Evolutionary conservation across 257 asterid genomes (phyloP), one percentile per base, ranked within the genome.

Genomic region (Forsythia viridissima): DNA sequence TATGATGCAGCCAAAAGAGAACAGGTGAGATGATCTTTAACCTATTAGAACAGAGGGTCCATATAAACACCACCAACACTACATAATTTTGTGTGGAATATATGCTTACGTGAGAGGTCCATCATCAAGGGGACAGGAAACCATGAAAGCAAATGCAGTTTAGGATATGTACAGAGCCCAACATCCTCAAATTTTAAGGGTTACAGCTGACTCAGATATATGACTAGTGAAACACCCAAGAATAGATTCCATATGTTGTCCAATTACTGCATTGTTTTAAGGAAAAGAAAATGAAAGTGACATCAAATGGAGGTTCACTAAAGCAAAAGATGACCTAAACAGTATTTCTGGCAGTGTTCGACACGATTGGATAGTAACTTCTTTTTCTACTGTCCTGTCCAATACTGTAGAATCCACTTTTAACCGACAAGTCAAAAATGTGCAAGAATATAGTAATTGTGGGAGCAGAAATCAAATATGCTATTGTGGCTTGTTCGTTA

Each of bases 281-380:
- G 59, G 37, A 39, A 80, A 80, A 68, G 79, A 74, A 51, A 55
- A 61, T 69, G 71, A 80, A 74, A 79, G 79, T 46, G 75, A 66
- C 75, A 73, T 67, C 5, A 67, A 13, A 72, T 20, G 65, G n/a
- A 30, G 40, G 70, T 63, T 24, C 70, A 30, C 36, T 6, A 59
- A 59, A 30, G 39, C 70, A 63, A 63, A 63, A 10, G 37, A 59
- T 3, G 21, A 59, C 15, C 8, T 7, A 7, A 43, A 43, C 51
- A 2, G 51, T 43, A 43, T 43, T 43, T 7, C 0, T 30, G 34
- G 34, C 2, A 48, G 7, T 15, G 15, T n/a, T 57, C 20, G 34
- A n/a, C 37, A 8, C 15, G 0, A 59, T 7, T 59, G 3, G 30
- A 7, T 7, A 8, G 36, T 8, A 20, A 20, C 12, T 59, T 18